phyloP scores from a whole-genome alignment of 73 alveolate species.

The Paramecium caudatum region DNA sequence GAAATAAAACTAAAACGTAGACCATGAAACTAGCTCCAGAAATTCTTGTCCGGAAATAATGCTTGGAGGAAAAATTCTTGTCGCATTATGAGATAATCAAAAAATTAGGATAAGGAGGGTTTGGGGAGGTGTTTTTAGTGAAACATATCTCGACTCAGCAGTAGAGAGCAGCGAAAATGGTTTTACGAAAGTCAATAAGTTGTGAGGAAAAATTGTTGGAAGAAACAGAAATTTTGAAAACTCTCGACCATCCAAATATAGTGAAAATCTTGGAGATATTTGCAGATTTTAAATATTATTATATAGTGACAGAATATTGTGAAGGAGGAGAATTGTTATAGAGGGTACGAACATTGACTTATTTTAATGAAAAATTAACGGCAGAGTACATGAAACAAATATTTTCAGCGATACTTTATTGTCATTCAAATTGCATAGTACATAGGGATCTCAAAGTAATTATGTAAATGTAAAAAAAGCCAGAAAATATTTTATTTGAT shows the following conservation, averaged over 20 bases:
- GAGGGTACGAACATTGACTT: conserved; percentile 79
- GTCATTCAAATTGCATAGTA: conserved; percentile 82
- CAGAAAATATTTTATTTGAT: conserved; percentile 80
- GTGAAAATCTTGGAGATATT: conserved; percentile 70
- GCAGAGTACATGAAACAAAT: conserved; percentile 84
- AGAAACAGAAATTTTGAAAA: conserved; percentile 68
- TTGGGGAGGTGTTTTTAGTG: conserved; percentile 71
- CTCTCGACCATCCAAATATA: conserved; percentile 72
- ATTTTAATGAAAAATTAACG: conserved; percentile 81
- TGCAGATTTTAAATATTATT: conserved; percentile 73
- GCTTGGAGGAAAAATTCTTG: conserved; percentile 39
- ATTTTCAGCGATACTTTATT: conserved; percentile 85
- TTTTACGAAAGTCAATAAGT: conserved; percentile 41
- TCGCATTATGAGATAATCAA: conserved; percentile 60
- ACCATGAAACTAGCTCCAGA: conserved; percentile 59
- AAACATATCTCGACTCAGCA: conserved; percentile 58
- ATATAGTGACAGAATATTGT: conserved; percentile 75
- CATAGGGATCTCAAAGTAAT: conserved; percentile 85
- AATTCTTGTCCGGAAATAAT: conserved; percentile 49
- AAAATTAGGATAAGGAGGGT: conserved; percentile 74
- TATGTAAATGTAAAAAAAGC: conserved; percentile 8
- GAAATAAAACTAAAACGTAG: conserved; percentile 8
- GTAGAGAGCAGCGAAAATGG: conserved; percentile 71
- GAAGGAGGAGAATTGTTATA: conserved; percentile 90
- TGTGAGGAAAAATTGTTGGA: conserved; percentile 73